Evolutionary conservation across 768 basidiomycete genomes (phyloP), one percentile per base, ranked within the genome.

Genomic region (Phaeotremella skinneri): DNA sequence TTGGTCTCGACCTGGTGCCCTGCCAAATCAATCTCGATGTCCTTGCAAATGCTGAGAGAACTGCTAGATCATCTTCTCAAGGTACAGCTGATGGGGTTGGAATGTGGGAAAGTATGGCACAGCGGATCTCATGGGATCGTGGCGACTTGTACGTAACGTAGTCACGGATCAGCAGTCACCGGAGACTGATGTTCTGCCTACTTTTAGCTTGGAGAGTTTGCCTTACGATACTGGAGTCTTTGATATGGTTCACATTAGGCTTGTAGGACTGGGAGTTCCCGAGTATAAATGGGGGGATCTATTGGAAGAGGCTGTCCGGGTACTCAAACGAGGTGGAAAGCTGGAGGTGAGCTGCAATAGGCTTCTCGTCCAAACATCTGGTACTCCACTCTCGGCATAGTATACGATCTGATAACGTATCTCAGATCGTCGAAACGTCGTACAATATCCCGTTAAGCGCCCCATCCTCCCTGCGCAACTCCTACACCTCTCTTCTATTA

Each of bases 161-260:
- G 5, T 50, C 43, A 48, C 4, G 4, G 16, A 3, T 21, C 29
- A 16, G 20, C 21, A 30, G 4, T 11, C 21, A 21, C 25, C 13
- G 5, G 6, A 20, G 14, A 25, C 54, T 59, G 39, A 50, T 20
- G 0, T 50, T 17, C 13, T 4, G n/a, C 21, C 34, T 17, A 5
- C 20, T 6, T 13, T 45, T 52, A 75, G 76, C 55, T 59, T 77
- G 2, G 50, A 68, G n/a, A 47, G 64, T 1, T 57, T 77, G 17
- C 74, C 74, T 1, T 77, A 73, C 58, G 76, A 77, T 48, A 63
- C 72, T 1, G 76, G 73, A 20, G 63, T 62, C 11, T 77, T 77
- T 37, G 76, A 77, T 53, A 50, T 72, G 29, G 76, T 77, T 3
- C 76, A 74, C 39, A 50, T 76, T 43, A 65, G 73, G 0, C 75